Percentiles rank a stretch among this genome's conserved stretches.
These are phyloP conservation scores for Claviceps maximensis DNA, from an alignment of 2,329 filamentous ascomycete species.

Conservation along the genomic window DNA sequence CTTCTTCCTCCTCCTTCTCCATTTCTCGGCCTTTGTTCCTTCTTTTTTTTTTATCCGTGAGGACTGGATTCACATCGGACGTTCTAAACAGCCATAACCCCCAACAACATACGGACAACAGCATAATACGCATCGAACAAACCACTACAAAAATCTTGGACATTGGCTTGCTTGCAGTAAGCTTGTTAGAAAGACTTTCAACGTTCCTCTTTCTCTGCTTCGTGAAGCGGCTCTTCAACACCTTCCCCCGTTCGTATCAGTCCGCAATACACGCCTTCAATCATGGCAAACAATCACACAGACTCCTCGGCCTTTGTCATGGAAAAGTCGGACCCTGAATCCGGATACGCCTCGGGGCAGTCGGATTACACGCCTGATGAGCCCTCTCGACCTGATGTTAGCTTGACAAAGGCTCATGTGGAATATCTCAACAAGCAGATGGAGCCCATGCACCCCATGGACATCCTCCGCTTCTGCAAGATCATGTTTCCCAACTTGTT, in stretches of 20 bases:
- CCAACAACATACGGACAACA: not conserved
- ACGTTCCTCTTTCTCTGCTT: not conserved
- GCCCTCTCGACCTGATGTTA: constrained; percentile 53
- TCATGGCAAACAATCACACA: constrained; percentile 26
- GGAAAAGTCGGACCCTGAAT: constrained; percentile 48
- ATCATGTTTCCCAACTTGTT: constrained; percentile 80
- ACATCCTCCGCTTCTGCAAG: constrained; percentile 86
- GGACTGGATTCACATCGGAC: not conserved
- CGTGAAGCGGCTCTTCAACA: not conserved
- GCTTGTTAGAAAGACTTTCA: not conserved
- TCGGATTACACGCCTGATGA: constrained; percentile 26
- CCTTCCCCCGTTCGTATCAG: too few species aligned
- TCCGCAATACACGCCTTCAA: not conserved
- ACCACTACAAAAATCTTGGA: not conserved
- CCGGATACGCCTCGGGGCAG: constrained; percentile 62
- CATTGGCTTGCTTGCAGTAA: not conserved
- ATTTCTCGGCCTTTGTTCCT: not conserved
- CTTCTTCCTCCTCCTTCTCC: not conserved
- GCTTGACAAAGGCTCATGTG: constrained; percentile 78
- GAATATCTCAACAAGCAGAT: constrained; percentile 84
- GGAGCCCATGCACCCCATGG: constrained; percentile 75
- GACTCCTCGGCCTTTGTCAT: constrained; percentile 24
- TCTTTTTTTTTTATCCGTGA: not conserved
- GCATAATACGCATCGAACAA: not conserved
- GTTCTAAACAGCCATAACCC: not conserved